phyloP scores from a whole-genome alignment of 2,329 filamentous ascomycete species.

The Orbilia oligospora region DNA sequence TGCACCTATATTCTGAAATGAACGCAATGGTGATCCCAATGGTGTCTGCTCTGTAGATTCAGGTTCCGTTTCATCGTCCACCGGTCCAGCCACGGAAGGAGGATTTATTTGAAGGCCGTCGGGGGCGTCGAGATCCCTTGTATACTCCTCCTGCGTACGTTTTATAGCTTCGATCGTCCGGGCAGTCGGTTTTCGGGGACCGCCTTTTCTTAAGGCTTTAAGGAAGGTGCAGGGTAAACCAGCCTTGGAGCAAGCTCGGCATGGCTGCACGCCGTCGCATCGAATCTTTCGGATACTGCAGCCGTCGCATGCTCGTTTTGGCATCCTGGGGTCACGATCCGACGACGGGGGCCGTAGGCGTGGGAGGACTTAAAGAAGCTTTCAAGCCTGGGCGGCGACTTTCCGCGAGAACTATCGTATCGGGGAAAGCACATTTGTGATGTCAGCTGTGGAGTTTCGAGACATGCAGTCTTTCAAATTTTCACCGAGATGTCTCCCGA shows the following conservation, averaged over 20 bases:
- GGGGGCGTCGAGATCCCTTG: conserved; percentile 22
- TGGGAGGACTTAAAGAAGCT: conserved; percentile 25
- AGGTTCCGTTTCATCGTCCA: conserved; percentile 53
- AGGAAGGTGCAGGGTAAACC: conserved; percentile 72
- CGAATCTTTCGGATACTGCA: conserved; percentile 72
- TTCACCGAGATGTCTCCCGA: not conserved
- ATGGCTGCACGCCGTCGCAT: conserved; percentile 70
- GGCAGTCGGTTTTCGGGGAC: conserved; percentile 69
- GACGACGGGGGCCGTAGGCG: conserved; percentile 11
- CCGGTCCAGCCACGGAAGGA: not conserved
- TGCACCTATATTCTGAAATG: conserved; percentile 22
- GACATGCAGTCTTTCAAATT: not conserved
- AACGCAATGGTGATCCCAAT: conserved; percentile 31
- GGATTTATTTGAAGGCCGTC: conserved; percentile 27
- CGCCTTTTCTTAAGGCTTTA: conserved; percentile 68
- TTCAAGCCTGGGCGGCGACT: conserved; percentile 33
- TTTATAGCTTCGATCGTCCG: conserved; percentile 69
- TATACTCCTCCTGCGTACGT: conserved; percentile 63
- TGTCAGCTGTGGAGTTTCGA: conserved; percentile 50
- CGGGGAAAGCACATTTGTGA: conserved; percentile 17
- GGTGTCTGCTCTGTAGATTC: conserved; percentile 51
- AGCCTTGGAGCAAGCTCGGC: conserved; percentile 68
- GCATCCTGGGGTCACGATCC: conserved; percentile 61
- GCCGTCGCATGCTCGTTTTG: conserved; percentile 70
- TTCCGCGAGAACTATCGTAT: conserved; percentile 31